These are phyloP conservation scores for Trichosporon coremiiforme DNA, from an alignment of 1,284 basidiomycete genomes.

Conservation along the genomic window DNA sequence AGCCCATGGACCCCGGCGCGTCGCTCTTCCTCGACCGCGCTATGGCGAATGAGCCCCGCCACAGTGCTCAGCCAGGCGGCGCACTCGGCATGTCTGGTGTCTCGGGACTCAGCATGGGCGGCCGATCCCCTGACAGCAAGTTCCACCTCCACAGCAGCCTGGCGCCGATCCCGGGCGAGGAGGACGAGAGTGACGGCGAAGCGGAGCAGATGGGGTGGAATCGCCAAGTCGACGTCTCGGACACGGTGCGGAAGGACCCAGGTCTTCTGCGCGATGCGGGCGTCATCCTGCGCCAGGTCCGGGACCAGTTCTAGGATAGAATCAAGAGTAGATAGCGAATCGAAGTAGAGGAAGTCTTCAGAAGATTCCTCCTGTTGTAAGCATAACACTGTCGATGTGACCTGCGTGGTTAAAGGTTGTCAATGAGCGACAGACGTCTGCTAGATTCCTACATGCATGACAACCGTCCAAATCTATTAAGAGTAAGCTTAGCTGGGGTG, in stretches of 20 bases:
- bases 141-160: constrained; percentile 10
- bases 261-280: constrained; percentile 49
- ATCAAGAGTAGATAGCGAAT: background rate
- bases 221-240: constrained; percentile 30
- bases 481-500: background rate
- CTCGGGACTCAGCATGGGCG: background rate
- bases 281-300: constrained; percentile 51
- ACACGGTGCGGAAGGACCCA: constrained; percentile 33
- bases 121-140: constrained; percentile 8
- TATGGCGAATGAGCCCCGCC: constrained; percentile 60
- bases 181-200: constrained; percentile 33
- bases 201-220: constrained; percentile 34
- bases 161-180: background rate
- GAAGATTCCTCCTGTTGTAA: constrained; percentile 14
- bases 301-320: constrained; percentile 33
- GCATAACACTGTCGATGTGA: constrained; percentile 3
- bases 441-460: constrained; percentile 17
- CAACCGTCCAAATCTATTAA: constrained; percentile 17
- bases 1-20: constrained; percentile 78
- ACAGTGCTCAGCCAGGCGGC: background rate
- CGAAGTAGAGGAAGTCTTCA: background rate
- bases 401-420: background rate
- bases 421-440: background rate
- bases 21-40: constrained; percentile 82
- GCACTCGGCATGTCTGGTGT: background rate